phyloP scores from a whole-genome alignment of 2,329 filamentous ascomycete genomes.

The Fusarium sacchari region DNA sequence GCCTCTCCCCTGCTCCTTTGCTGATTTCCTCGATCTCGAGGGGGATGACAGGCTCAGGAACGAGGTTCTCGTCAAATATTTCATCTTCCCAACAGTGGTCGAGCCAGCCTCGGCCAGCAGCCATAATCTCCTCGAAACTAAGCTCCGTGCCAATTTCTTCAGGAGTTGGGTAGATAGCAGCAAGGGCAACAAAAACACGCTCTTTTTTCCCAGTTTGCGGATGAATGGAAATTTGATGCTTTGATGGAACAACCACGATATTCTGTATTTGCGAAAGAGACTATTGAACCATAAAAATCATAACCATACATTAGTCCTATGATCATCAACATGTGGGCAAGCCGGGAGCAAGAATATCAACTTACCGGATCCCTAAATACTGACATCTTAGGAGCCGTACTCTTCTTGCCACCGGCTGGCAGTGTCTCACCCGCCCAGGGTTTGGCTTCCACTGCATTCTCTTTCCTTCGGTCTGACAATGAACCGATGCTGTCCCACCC shows the following conservation, averaged over 20 bases:
- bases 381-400: constrained; percentile 78
- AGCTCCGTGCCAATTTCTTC: constrained; percentile 78
- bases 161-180: constrained; percentile 83
- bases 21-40: constrained; percentile 48
- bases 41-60: constrained; percentile 42
- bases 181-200: constrained; percentile 86
- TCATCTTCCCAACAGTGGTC: constrained; percentile 66
- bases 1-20: constrained; percentile 39
- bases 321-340: constrained; percentile 81
- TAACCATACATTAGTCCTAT: constrained; percentile 88
- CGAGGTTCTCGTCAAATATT: constrained; percentile 47
- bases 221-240: constrained; percentile 84
- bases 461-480: constrained; percentile 88
- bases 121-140: constrained; percentile 92
- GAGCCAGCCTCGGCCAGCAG: constrained; percentile 76
- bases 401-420: constrained; percentile 85
- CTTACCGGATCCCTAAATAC: constrained; percentile 95
- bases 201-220: constrained; percentile 85
- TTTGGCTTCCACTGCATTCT: constrained; percentile 86
- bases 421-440: constrained; percentile 94
- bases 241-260: constrained; percentile 74
- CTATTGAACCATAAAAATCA: constrained; percentile 60
- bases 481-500: constrained; percentile 95
- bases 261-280: constrained; percentile 70
- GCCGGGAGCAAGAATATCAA: constrained; percentile 49